Base-by-base conservation (phyloP, 2,329 filamentous ascomycete genomes). In the Orbilia brochopaga region DNA sequence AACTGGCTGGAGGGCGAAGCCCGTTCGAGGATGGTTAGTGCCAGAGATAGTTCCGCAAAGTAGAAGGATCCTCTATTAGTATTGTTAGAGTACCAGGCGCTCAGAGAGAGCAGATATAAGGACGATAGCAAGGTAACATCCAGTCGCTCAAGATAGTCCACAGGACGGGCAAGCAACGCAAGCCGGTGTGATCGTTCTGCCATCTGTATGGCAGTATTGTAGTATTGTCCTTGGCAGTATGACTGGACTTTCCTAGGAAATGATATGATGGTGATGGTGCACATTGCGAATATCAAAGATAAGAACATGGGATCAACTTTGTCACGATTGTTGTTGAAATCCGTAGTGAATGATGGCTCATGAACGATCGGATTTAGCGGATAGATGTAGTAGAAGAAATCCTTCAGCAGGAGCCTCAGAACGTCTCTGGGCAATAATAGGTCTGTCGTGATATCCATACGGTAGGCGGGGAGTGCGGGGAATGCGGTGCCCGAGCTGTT, bases 371-470 rank as follows among this genome's bases (percentile, higher is more conserved):
- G 69, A 21, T 66, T 73, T 15, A 73, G 58, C 17, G 69, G 69
- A 50, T 73, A 73, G 42, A 73, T 73, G 44, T 73, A 73, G 35
- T 62, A 67, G 58, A 73, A 73, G 48, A 62, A 73, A 44, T 73
- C 69, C 30, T 73, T 67, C 5, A 73, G 56, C 24, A 73, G 30
- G 1, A 62, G 37, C 53, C 63, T 63, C n/a, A 73, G 52, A 4
- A 57, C 50, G 6, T 73, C 69, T 27, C 62, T 59, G 1, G 69
- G 61, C 13, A 73, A 56, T 30, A 73, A 46, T 10, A 73, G 23
- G 21, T 67, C 62, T 8, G 69, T 73, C 42, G 69, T 60, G 48
- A 73, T 67, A 42, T 72, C 67, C 67, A 72, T 72, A 7, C 67
- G 67, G 17, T 72, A 72, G 30, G 67, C 67, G 27, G 67, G 67